phyloP scores from a whole-genome alignment of 2,329 filamentous ascomycete species.

The Cordyceps cateniannulata region DNA sequence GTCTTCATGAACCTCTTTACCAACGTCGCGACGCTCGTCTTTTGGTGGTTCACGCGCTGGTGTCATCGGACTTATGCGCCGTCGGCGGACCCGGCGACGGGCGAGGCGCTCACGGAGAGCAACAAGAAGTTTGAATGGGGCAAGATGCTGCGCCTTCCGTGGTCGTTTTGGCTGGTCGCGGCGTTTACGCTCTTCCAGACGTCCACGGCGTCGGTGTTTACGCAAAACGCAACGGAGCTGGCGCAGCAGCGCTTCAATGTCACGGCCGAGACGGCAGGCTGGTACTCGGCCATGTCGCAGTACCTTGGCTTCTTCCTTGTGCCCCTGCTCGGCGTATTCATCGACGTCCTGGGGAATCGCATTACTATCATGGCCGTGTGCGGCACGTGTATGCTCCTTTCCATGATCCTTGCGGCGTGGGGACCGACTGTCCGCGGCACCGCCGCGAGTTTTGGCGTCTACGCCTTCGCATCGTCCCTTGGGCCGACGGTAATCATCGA shows the following conservation, averaged over 20 bases:
- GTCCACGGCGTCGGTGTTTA: constrained; percentile 46
- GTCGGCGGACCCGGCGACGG: constrained; percentile 47
- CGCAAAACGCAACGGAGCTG: constrained; percentile 53
- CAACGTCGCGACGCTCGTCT: constrained; percentile 45
- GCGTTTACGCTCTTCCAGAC: constrained; percentile 54
- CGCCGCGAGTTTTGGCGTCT: constrained; percentile 53
- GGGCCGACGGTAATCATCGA: constrained; percentile 56
- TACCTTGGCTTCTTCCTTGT: constrained; percentile 54
- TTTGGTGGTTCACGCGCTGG: constrained; percentile 50
- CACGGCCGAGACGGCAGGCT: constrained; percentile 48
- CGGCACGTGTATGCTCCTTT: constrained; percentile 40
- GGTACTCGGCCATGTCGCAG: constrained; percentile 52
- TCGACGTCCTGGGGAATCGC: constrained; percentile 50
- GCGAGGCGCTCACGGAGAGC: constrained; percentile 53
- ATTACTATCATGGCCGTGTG: constrained; percentile 47
- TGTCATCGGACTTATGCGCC: constrained; percentile 40
- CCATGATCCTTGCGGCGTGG: constrained; percentile 51
- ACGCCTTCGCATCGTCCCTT: constrained; percentile 47
- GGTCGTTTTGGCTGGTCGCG: constrained; percentile 52
- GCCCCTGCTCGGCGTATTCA: constrained; percentile 47
- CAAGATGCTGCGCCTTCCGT: constrained; percentile 51
- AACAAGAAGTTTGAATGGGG: constrained; percentile 49
- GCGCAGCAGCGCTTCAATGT: constrained; percentile 53
- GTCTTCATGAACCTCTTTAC: constrained; percentile 61
- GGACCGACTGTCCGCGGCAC: constrained; percentile 43